Percentiles rank a stretch among this genome's conserved stretches.
Evolutionary conservation across 108 stramenopile species (phyloP).

Genomic region (Pseudonitzschia delicatissima): DNA sequence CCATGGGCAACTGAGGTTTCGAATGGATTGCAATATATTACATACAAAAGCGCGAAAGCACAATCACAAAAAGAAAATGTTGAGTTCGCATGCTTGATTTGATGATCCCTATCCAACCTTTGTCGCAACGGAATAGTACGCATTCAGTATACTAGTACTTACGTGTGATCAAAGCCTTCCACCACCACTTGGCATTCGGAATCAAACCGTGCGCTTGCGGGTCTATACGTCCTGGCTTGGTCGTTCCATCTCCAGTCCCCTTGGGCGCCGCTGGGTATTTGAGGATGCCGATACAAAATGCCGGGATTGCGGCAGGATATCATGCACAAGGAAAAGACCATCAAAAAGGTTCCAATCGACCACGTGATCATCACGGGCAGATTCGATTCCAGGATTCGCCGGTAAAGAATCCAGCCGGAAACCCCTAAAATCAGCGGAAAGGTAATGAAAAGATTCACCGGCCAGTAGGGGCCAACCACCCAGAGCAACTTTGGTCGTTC

Average conservation of each 20-base stretch:
- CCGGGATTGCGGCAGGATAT: conserved; percentile 64
- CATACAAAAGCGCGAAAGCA: not conserved
- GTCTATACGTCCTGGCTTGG: conserved; percentile 79
- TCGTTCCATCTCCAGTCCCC: conserved; percentile 74
- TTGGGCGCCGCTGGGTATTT: conserved; percentile 30
- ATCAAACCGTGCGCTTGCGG: conserved; percentile 75
- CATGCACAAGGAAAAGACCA: conserved; percentile 44
- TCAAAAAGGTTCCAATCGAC: conserved; percentile 21
- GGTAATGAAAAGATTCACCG: conserved; percentile 84
- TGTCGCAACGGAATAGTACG: conserved; percentile 49
- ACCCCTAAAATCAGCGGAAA: conserved; percentile 82
- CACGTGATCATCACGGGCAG: conserved; percentile 31
- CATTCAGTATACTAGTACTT: conserved; percentile 36
- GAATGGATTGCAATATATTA: not conserved
- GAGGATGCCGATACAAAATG: conserved; percentile 42
- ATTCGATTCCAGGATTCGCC: conserved; percentile 37
- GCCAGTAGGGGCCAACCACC: conserved; percentile 91
- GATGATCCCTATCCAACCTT: conserved; percentile 60
- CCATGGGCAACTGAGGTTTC: conserved; percentile 43
- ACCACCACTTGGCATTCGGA: conserved; percentile 82
- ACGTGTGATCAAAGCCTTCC: conserved; percentile 90
- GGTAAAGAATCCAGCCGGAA: conserved; percentile 47
- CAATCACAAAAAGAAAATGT: conserved; percentile 3
- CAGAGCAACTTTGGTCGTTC: conserved; percentile 44
- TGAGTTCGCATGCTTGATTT: conserved; percentile 67